Evolutionary conservation across 495 filamentous ascomycete genomes (phyloP).

Genomic region (Xylaria acuta): DNA sequence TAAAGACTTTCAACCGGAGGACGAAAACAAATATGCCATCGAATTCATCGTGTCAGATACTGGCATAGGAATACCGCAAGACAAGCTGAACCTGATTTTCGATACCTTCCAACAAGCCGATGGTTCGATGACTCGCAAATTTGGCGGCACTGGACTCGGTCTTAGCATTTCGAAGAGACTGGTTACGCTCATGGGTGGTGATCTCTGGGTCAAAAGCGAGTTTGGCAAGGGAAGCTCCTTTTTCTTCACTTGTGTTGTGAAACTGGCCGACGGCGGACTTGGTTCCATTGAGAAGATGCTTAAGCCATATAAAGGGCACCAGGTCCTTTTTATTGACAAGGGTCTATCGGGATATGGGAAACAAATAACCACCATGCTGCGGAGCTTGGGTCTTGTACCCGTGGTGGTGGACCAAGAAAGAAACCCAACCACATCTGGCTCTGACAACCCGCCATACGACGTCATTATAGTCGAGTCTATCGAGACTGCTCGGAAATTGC

Average conservation of each 20-base stretch:
- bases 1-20: constrained; percentile 62
- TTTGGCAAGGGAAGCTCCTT: constrained; percentile 95
- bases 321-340: constrained; percentile 96
- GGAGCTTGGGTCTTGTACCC: constrained; percentile 78
- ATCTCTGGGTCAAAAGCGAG: constrained; percentile 94
- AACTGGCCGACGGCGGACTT: constrained; percentile 83
- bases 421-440: constrained; percentile 57
- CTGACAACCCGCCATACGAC: constrained; percentile 74
- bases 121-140: constrained; percentile 95
- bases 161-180: constrained; percentile 95
- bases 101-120: constrained; percentile 99
- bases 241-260: constrained; percentile 95
- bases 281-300: constrained; percentile 82
- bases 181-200: constrained; percentile 96
- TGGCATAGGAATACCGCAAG: constrained; percentile 93
- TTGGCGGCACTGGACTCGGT: constrained; percentile 94
- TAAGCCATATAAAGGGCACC: constrained; percentile 86
- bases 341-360: constrained; percentile 78
- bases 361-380: constrained; percentile 81
- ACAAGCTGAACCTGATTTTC: constrained; percentile 98
- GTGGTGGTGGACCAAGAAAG: constrained; percentile 78
- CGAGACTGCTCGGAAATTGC: constrained; percentile 81
- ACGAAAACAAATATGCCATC: constrained; percentile 83
- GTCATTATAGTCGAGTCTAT: constrained; percentile 97
- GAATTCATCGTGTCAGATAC: constrained; percentile 98